Evolutionary conservation across 106 monocot species (phyloP).

Genomic region (Allium cepa): DNA sequence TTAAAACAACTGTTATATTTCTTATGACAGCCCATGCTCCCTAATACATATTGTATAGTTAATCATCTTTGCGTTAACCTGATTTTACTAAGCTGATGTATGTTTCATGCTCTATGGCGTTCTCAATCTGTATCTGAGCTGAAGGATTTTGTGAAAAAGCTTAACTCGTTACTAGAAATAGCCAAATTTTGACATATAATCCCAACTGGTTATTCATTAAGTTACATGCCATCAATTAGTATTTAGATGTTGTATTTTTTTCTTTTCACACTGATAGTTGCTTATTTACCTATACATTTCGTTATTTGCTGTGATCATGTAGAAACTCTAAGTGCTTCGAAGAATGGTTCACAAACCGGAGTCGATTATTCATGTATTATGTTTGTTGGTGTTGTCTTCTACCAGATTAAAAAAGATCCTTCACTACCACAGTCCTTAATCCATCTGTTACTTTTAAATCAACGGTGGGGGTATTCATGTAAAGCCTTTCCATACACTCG

Average conservation of each 20-base stretch:
- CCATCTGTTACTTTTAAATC: too few species aligned
- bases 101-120: slow-evolving; percentile 20
- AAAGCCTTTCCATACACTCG: too few species aligned
- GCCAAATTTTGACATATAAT: slow-evolving; percentile 41
- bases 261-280: neutral
- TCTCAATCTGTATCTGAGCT: slow-evolving; percentile 90
- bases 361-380: slow-evolving; percentile 67
- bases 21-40: too few species aligned
- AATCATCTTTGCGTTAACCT: too few species aligned
- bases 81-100: neutral
- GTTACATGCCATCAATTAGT: too few species aligned
- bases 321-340: slow-evolving; percentile 97
- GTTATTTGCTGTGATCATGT: slow-evolving; percentile 10
- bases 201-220: neutral
- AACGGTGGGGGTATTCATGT: too few species aligned
- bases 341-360: slow-evolving; percentile 99
- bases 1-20: too few species aligned
- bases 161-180: slow-evolving; percentile 93
- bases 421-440: too few species aligned
- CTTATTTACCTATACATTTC: too few species aligned
- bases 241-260: too few species aligned
- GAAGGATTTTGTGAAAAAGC: slow-evolving; percentile 95
- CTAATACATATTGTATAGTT: too few species aligned
- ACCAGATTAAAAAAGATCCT: too few species aligned
- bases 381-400: slow-evolving; percentile 81